Evolutionary conservation across 495 filamentous ascomycete genomes (phyloP).

Genomic region (Beverwykella pulmonaria): DNA sequence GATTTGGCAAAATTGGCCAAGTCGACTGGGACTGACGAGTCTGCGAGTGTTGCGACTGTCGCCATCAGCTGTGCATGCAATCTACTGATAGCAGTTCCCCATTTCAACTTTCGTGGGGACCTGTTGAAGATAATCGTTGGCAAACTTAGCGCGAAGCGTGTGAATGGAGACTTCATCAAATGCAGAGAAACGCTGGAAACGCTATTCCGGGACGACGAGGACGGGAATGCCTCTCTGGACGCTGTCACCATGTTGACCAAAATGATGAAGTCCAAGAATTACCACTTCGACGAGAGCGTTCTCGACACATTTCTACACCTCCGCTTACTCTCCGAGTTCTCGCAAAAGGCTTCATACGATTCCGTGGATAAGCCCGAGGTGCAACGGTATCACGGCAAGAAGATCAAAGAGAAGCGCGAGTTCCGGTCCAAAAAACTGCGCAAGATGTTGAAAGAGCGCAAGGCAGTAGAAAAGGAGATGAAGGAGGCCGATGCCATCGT

Average conservation of each 20-base stretch:
- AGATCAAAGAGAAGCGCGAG: slow-evolving; percentile 71
- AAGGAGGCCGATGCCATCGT: slow-evolving; percentile 87
- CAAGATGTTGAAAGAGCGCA: slow-evolving; percentile 78
- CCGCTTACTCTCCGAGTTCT: slow-evolving; percentile 83
- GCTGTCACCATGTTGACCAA: slow-evolving; percentile 82
- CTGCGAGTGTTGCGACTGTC: slow-evolving; percentile 59
- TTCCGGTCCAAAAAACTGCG: slow-evolving; percentile 75
- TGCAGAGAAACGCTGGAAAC: slow-evolving; percentile 78
- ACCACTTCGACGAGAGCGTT: slow-evolving; percentile 77
- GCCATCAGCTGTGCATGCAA: slow-evolving; percentile 84
- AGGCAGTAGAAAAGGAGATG: slow-evolving; percentile 89
- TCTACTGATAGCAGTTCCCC: slow-evolving; percentile 76
- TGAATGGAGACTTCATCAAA: slow-evolving; percentile 74
- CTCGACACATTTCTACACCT: slow-evolving; percentile 91
- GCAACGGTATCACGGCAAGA: slow-evolving; percentile 55
- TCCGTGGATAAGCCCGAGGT: slow-evolving; percentile 63
- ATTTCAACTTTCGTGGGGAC: slow-evolving; percentile 94
- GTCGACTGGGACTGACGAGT: slow-evolving; percentile 45
- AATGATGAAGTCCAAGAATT: slow-evolving; percentile 89
- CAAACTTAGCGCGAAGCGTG: slow-evolving; percentile 68
- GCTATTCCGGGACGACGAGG: slow-evolving; percentile 83
- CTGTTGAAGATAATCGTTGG: slow-evolving; percentile 82
- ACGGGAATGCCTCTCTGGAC: slow-evolving; percentile 84
- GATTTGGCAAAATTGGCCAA: slow-evolving; percentile 67
- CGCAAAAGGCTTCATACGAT: slow-evolving; percentile 75